A percentile compares a stretch with the other conserved stretches of the same genome.
Evolutionary conservation across 108 stramenopile genomes (phyloP).

Genomic region (Cyclotella choctawhatcheeana): DNA sequence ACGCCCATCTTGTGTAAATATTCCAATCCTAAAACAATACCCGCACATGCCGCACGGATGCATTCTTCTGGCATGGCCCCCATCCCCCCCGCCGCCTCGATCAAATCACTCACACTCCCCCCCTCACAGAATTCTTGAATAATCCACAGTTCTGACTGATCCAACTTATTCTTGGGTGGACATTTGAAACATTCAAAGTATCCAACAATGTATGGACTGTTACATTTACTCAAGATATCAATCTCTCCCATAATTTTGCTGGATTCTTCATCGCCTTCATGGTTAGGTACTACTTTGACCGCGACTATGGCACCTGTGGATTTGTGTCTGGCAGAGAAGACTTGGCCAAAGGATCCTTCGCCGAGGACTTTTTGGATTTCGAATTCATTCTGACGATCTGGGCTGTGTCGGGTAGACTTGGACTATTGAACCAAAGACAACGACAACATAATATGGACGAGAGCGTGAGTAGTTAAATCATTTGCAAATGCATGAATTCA

Average conservation of each 20-base stretch:
- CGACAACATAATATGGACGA: too few relatives aligned
- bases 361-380: constrained; percentile 66
- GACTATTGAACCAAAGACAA: too few relatives aligned
- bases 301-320: constrained; percentile 84
- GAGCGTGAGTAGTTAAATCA: too few relatives aligned
- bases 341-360: constrained; percentile 93
- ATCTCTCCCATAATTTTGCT: constrained; percentile 92
- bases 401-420: neutral
- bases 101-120: constrained; percentile 85
- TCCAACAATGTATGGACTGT: constrained; percentile 87
- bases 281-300: constrained; percentile 89
- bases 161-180: constrained; percentile 39
- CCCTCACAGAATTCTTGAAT: constrained; percentile 95
- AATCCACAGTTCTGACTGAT: constrained; percentile 85
- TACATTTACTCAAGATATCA: constrained; percentile 87
- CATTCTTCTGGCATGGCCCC: constrained; percentile 70
- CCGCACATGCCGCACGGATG: constrained; percentile 86
- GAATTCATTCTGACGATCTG: constrained; percentile 4
- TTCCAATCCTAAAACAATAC: constrained; percentile 87
- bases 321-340: constrained; percentile 86
- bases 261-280: constrained; percentile 60
- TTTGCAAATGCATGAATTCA: too few relatives aligned
- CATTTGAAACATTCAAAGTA: constrained; percentile 89
- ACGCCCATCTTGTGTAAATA: constrained; percentile 91
- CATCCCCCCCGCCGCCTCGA: constrained; percentile 71